Evolutionary conservation across 1,284 basidiomycete species (phyloP), one percentile per base, ranked within the genome.

Genomic region (Volvariella surrecta): DNA sequence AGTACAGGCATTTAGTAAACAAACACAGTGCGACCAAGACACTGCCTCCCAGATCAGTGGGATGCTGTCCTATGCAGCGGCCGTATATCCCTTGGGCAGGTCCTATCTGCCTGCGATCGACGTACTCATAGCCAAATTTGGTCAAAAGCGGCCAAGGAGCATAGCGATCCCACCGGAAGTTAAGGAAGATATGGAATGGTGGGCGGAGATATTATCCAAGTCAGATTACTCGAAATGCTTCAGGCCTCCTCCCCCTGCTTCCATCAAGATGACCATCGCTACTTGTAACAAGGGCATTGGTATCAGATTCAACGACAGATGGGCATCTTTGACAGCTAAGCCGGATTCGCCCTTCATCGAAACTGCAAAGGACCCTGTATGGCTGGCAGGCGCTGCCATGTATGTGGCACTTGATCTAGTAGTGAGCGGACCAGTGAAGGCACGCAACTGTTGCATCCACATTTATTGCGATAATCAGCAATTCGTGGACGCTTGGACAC

Each of bases 391-490:
- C 1, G 31, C 60, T 3, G 56, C 60, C 0, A 43, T 63, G 10
- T 57, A 63, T 38, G 44, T 67, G 1, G 48, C 50, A 0, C 34
- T 55, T 0, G 42, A 47, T 3, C 39, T 54, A 0, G 50, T 52
- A 20, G 44, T 35, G 1, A 28, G 52, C 0, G 46, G 48, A 1
- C 20, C 46, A 0, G 32, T 35, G 0, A 47, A 53, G 1, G 24
- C 17, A 15, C 15, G 6, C 3, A 32, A 56, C 32, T 2, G 17
- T 4, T 35, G 49, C 6, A 16, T 64, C 2, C 32, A 54, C 3
- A 46, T 65, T 10, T 51, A 52, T n/a, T 60, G 56, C 0, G 60
- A 66, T 49, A 66, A 65, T 45, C 49, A 56, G 21, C 62, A 61
- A 11, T 59, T 61, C 0, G 61, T 66, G 28, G 56, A 54, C 0